phyloP scores from a whole-genome alignment of 495 filamentous ascomycete genomes.

The Trichoderma parareesei region DNA sequence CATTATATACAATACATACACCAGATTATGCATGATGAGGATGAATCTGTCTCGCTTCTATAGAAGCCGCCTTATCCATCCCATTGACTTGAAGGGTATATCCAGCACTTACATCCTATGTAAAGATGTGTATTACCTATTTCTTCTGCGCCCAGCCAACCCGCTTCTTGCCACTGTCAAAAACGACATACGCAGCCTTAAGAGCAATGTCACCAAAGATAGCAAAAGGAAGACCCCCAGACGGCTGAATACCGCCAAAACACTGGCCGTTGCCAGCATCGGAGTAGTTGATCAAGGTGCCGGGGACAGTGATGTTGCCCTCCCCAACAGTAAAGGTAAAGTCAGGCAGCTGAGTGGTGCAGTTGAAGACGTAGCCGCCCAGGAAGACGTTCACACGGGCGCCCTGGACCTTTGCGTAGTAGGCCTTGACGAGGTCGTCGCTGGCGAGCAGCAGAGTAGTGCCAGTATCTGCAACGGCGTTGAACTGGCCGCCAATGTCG shows the following conservation, averaged over 20 bases:
- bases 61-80: neutral
- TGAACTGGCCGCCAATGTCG: slow-evolving; percentile 47
- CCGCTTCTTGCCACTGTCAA: slow-evolving; percentile 38
- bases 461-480: slow-evolving; percentile 57
- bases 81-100: neutral
- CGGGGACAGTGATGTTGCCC: slow-evolving; percentile 45
- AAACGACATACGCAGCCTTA: slow-evolving; percentile 64
- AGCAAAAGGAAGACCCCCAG: slow-evolving; percentile 48
- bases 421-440: slow-evolving; percentile 46
- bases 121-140: neutral
- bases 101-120: neutral
- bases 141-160: slow-evolving; percentile 44
- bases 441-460: slow-evolving; percentile 64
- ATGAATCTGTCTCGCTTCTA: no score
- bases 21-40: no score
- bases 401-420: slow-evolving; percentile 54
- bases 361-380: slow-evolving; percentile 65
- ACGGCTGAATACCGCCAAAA: slow-evolving; percentile 52
- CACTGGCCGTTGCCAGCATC: slow-evolving; percentile 26
- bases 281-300: slow-evolving; percentile 44
- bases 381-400: slow-evolving; percentile 35
- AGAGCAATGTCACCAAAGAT: slow-evolving; percentile 71
- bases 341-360: slow-evolving; percentile 52
- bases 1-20: no score
- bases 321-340: slow-evolving; percentile 51